A percentile compares a stretch with the other conserved stretches of the same genome.
Evolutionary conservation across 805 yeast species (phyloP).

Genomic region (Wickerhamomyces hampshirensis): DNA sequence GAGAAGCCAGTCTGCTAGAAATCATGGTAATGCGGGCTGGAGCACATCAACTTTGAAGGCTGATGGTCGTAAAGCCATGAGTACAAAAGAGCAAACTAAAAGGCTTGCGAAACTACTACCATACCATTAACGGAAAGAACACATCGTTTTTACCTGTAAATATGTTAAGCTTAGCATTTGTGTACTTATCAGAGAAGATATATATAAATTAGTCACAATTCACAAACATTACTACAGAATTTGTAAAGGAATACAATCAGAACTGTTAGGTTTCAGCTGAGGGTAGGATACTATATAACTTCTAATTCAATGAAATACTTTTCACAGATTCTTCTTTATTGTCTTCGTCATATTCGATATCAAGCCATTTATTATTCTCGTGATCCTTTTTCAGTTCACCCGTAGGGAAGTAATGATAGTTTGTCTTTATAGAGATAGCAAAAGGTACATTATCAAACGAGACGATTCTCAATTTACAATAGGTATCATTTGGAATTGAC

Average conservation of each 20-base stretch:
- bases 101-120: conserved; percentile 50
- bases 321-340: conserved; percentile 24
- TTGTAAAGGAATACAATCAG: too few relatives aligned
- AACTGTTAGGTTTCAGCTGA: too few relatives aligned
- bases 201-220: too few relatives aligned
- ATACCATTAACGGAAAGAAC: conserved; percentile 13
- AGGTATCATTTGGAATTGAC: conserved; percentile 70
- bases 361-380: conserved; percentile 48
- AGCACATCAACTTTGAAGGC: conserved; percentile 53
- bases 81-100: conserved; percentile 51
- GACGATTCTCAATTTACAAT: conserved; percentile 74
- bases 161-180: too few relatives aligned
- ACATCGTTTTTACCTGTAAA: background rate
- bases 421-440: conserved; percentile 81
- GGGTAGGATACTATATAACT: too few relatives aligned
- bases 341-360: conserved; percentile 40
- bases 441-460: conserved; percentile 84
- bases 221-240: too few relatives aligned
- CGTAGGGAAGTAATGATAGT: conserved; percentile 85
- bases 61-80: conserved; percentile 55
- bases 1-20: conserved; percentile 72
- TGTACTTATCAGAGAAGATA: too few relatives aligned
- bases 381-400: conserved; percentile 49
- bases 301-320: conserved; percentile 9
- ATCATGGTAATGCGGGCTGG: conserved; percentile 93